phyloP scores from a whole-genome alignment of 306 rosid species.

The Fagus sylvatica region DNA sequence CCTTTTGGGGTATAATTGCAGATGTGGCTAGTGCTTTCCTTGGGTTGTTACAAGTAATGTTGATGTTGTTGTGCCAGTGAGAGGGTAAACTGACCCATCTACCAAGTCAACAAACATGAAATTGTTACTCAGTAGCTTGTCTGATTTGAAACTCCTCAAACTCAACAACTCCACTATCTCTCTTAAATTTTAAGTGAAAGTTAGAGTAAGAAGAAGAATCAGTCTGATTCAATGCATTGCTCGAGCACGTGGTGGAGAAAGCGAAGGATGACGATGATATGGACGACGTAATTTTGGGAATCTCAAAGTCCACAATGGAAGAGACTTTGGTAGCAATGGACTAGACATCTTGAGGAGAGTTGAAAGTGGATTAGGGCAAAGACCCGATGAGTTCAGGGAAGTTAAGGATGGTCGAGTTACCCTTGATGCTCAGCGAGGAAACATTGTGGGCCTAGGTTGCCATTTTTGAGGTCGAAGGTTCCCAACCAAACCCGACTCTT shows the following conservation, averaged over 20 bases:
- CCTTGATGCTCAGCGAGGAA: constrained; percentile 76
- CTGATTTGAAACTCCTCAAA: constrained; percentile 42
- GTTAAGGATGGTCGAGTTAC: constrained; percentile 89
- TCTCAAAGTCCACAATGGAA: constrained; percentile 46
- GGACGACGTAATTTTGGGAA: not conserved
- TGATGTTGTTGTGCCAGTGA: constrained; percentile 39
- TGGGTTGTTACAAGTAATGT: too few species aligned
- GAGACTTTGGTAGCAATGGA: constrained; percentile 84
- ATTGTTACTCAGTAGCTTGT: constrained; percentile 39
- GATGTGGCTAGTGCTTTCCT: constrained; percentile 5
- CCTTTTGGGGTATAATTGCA: too few species aligned
- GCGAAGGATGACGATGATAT: constrained; percentile 21
- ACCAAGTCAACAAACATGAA: constrained; percentile 49
- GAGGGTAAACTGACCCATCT: constrained; percentile 44
- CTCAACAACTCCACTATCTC: constrained; percentile 71
- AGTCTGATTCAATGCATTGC: constrained; percentile 18
- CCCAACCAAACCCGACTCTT: constrained; percentile 97
- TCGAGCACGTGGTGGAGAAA: not conserved
- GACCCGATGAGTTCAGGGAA: constrained; percentile 69
- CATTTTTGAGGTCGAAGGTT: constrained; percentile 86
- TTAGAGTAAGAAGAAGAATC: too few species aligned
- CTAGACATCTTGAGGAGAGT: constrained; percentile 76
- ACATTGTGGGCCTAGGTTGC: constrained; percentile 98
- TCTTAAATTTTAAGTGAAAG: constrained; percentile 54
- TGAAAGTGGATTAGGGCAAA: constrained; percentile 71